Evolutionary conservation across 2,329 filamentous ascomycete species (phyloP), one percentile per base, ranked within the genome.

Genomic region (Fusarium praegraminearum): DNA sequence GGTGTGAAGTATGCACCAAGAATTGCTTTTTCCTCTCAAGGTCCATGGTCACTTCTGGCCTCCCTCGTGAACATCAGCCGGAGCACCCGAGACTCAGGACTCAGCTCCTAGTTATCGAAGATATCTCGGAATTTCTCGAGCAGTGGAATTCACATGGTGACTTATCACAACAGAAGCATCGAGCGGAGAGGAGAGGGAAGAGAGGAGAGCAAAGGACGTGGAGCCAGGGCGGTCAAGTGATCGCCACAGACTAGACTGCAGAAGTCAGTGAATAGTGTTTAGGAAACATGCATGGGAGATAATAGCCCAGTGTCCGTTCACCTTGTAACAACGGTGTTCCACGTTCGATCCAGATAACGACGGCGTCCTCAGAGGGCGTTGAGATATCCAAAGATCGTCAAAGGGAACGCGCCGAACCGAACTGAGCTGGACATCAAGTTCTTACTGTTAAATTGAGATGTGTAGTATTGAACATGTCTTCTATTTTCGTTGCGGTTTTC

Each of bases 401-500:
- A 51, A 62, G 26, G 46, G 53, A 46, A 46, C 63, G 63, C 47
- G 59, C 57, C 69, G 68, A 65, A 59, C 70, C 69, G 69, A 68
- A 43, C 52, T 65, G 36, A 56, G 26, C 38, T 47, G 51, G 51
- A 61, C 35, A 45, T 67, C 36, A 47, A 15, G 26, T 55, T 57
- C 44, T 10, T 13, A 43, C 40, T 43, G 35, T 16, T 24, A 22
- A 20, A 16, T 11, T 55, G 46, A 65, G 41, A 62, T 61, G 6
- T 12, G 12, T 18, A 28, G 33, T 8, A n/a, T 20, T 53, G 36
- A 38, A 43, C 26, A 24, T 11, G 22, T 20, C 51, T 50, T 33
- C 38, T 52, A 28, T 30, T 55, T 26, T 67, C 32, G 59, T 35
- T 18, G 30, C 28, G 49, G 41, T 22, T 32, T 45, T 18, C n/a